Evolutionary conservation across 805 yeast genomes (phyloP).

Genomic region (Suhomyces vadensis): DNA sequence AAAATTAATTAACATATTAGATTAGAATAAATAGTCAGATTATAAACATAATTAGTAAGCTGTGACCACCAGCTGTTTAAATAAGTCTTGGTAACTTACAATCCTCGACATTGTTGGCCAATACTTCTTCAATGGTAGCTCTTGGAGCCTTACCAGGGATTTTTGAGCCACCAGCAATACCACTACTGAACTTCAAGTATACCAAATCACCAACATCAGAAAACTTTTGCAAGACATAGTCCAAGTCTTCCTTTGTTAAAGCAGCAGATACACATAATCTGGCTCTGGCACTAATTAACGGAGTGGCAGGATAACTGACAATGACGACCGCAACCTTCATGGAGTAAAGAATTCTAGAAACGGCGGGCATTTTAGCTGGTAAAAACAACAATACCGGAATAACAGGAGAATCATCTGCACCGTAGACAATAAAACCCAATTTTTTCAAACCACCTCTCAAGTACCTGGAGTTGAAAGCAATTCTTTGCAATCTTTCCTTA

Average conservation of each 20-base stretch:
- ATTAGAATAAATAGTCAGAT: not conserved
- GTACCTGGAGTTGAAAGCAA: constrained; percentile 95
- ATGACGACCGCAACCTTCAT: constrained; percentile 90
- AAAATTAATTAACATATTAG: not conserved
- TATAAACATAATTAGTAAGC: constrained; percentile 1
- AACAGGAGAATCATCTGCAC: constrained; percentile 96
- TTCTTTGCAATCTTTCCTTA: constrained; percentile 81
- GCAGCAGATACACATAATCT: constrained; percentile 92
- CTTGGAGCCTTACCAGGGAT: constrained; percentile 60
- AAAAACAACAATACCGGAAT: constrained; percentile 83
- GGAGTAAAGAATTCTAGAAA: constrained; percentile 77
- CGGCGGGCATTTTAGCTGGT: constrained; percentile 93
- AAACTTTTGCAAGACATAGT: constrained; percentile 67
- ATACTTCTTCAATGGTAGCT: constrained; percentile 77
- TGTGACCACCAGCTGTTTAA: constrained; percentile 8
- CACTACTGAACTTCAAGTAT: constrained; percentile 74
- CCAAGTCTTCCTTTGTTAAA: constrained; percentile 91
- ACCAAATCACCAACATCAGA: constrained; percentile 77
- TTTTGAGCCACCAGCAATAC: constrained; percentile 70
- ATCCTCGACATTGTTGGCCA: constrained; percentile 71
- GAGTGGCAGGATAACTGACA: constrained; percentile 98
- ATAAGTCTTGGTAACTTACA: constrained; percentile 37
- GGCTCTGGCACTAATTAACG: constrained; percentile 83
- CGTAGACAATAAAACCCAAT: constrained; percentile 90
- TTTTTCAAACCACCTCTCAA: constrained; percentile 86